Evolutionary conservation across 2,329 filamentous ascomycete genomes (phyloP).

Genomic region (Xylariaceae sp.): DNA sequence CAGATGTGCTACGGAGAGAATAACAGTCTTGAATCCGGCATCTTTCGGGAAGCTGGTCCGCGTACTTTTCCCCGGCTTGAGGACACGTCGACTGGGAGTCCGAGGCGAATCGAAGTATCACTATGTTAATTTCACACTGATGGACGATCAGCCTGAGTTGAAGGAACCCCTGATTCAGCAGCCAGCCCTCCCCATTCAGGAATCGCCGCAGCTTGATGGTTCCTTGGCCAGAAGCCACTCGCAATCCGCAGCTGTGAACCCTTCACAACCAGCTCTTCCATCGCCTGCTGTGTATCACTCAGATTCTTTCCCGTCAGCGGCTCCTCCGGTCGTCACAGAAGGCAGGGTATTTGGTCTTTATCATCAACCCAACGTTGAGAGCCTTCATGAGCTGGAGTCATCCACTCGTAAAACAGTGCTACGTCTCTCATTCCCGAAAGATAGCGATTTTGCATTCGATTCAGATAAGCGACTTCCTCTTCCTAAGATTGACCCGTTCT

Average conservation of each 20-base stretch:
- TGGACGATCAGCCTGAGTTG: slow-evolving; percentile 54
- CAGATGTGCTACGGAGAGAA: slow-evolving; percentile 86
- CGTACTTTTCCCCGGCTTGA: slow-evolving; percentile 92
- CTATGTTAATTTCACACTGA: slow-evolving; percentile 69
- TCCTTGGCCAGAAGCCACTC: slow-evolving; percentile 33
- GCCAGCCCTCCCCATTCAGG: slow-evolving; percentile 49
- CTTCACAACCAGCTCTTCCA: slow-evolving; percentile 30
- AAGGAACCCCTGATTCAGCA: slow-evolving; percentile 45
- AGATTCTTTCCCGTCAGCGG: slow-evolving; percentile 25
- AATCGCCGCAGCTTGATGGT: slow-evolving; percentile 30
- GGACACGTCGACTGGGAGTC: slow-evolving; percentile 87
- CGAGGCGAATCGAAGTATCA: slow-evolving; percentile 98
- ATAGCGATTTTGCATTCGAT: slow-evolving; percentile 53
- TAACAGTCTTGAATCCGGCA: slow-evolving; percentile 92
- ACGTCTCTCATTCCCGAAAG: slow-evolving; percentile 59
- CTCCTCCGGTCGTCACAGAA: slow-evolving; percentile 19
- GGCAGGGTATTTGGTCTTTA: slow-evolving; percentile 53
- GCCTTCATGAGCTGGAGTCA: slow-evolving; percentile 57
- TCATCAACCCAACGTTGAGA: slow-evolving; percentile 55
- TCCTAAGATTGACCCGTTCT: slow-evolving; percentile 81
- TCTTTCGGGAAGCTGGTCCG: slow-evolving; percentile 97
- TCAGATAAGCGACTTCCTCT: slow-evolving; percentile 72
- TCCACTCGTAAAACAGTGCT: slow-evolving; percentile 57
- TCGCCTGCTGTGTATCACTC: slow-evolving; percentile 38
- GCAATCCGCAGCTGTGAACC: slow-evolving; percentile 25